Conservation (phyloP, 306 rosid genomes). For the Cyamopsis tetragonoloba region DNA sequence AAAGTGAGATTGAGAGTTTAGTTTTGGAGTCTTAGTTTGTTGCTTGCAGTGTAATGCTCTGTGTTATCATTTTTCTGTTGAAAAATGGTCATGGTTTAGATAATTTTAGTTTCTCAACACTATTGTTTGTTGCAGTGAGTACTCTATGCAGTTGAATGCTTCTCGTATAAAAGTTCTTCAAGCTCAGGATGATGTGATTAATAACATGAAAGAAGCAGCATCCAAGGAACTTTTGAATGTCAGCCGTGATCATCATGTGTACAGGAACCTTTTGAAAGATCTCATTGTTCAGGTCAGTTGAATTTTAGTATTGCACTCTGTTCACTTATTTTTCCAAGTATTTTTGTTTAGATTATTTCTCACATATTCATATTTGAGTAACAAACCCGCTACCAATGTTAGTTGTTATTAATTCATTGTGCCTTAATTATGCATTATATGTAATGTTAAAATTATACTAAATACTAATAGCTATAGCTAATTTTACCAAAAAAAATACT, state of each 20-base stretch:
- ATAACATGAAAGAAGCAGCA: slow-evolving; percentile 83
- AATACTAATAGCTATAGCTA: too few relatives aligned
- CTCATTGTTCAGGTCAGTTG: slow-evolving; percentile 80
- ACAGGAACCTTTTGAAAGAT: slow-evolving; percentile 59
- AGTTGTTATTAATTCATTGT: neutral
- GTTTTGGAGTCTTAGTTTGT: neutral
- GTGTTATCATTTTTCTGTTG: neutral
- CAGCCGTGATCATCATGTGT: slow-evolving; percentile 49
- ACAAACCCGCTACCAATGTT: neutral
- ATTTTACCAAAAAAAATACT: too few relatives aligned
- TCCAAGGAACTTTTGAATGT: slow-evolving; percentile 76
- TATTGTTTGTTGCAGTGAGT: slow-evolving; percentile 64
- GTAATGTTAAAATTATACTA: neutral
- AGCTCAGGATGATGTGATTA: slow-evolving; percentile 90
- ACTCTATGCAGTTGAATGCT: slow-evolving; percentile 94
- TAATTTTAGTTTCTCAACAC: neutral
- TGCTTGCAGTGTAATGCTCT: slow-evolving; percentile 13
- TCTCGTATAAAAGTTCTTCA: slow-evolving; percentile 92
- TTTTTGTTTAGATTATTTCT: neutral
- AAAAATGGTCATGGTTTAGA: neutral
- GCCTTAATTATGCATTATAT: neutral
- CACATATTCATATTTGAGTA: neutral
- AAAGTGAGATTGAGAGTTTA: neutral
- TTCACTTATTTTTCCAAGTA: neutral
- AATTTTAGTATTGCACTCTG: neutral